Evolutionary conservation across 176 grass and related monocot genomes (phyloP).

Genomic region (Paspalum notatum): DNA sequence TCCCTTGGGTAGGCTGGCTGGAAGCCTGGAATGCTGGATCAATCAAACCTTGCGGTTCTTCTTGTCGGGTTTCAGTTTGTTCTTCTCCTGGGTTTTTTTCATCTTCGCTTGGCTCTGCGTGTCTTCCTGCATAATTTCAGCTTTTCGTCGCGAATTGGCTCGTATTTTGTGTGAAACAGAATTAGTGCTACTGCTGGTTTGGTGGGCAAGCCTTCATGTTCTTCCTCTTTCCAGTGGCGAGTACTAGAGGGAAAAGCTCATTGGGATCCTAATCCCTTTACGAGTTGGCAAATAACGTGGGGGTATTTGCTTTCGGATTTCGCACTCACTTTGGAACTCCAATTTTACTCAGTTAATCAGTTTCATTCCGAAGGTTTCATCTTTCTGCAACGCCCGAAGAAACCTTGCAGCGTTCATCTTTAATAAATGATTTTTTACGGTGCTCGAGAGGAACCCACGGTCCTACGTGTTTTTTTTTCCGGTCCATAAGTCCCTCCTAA

Average conservation of each 20-base stretch:
- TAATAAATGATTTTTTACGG: no score
- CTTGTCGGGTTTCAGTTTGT: background rate
- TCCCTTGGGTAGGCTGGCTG: slow-evolving; percentile 32
- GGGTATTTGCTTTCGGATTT: background rate
- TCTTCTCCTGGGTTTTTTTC: background rate
- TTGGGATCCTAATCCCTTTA: background rate
- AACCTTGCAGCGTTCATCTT: slow-evolving; percentile 5
- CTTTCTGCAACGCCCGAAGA: background rate
- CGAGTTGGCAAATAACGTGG: background rate
- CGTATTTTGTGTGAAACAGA: background rate
- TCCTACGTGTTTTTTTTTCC: no score
- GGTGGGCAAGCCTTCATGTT: background rate
- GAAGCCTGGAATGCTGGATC: no score
- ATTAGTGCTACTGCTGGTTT: slow-evolving; percentile 29
- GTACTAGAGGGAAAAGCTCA: background rate
- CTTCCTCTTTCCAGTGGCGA: background rate
- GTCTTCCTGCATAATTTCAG: background rate
- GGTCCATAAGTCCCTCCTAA: no score
- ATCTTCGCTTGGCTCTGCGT: background rate
- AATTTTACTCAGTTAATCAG: slow-evolving; percentile 14
- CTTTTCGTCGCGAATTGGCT: background rate
- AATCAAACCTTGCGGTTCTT: background rate
- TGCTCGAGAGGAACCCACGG: no score
- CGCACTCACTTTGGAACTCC: background rate
- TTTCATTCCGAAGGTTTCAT: background rate